phyloP scores from a whole-genome alignment of 2,329 filamentous ascomycete genomes.

The Teratosphaeria nubilosa region DNA sequence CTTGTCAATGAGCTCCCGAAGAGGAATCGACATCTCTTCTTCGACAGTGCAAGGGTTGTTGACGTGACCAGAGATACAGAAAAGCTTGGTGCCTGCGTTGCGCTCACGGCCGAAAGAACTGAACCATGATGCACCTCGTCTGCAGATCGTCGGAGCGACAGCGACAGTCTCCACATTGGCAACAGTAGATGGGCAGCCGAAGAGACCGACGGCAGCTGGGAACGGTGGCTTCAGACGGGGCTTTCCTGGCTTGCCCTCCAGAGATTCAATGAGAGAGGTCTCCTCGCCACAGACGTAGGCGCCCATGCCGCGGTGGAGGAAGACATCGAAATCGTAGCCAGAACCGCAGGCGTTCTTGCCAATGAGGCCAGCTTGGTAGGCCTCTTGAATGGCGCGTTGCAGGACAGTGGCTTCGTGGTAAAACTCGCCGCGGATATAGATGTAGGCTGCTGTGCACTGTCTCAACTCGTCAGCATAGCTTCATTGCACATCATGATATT shows the following conservation, averaged over 20 bases:
- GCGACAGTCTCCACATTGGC: constrained; percentile 97
- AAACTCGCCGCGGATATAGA: constrained; percentile 98
- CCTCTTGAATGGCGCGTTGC: constrained; percentile 93
- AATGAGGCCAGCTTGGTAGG: constrained; percentile 86
- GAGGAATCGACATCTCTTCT: constrained; percentile 97
- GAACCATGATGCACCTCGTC: constrained; percentile 88
- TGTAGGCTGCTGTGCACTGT: constrained; percentile 83
- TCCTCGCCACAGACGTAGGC: constrained; percentile 98
- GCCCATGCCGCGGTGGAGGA: constrained; percentile 89
- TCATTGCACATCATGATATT: neutral
- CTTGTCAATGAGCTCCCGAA: constrained; percentile 92
- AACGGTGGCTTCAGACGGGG: constrained; percentile 97
- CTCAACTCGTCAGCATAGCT: neutral
- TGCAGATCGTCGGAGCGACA: constrained; percentile 89
- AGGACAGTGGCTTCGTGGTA: constrained; percentile 89
- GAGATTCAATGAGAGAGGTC: constrained; percentile 92
- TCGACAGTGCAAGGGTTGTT: constrained; percentile 98
- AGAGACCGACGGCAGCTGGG: constrained; percentile 91
- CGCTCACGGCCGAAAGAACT: constrained; percentile 87
- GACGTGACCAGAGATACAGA: constrained; percentile 96
- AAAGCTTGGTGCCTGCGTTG: constrained; percentile 95
- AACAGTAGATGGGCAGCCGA: constrained; percentile 95
- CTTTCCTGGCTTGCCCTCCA: constrained; percentile 98
- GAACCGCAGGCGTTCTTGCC: constrained; percentile 97
- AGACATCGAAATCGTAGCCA: constrained; percentile 97